phyloP scores from a whole-genome alignment of 345 rosid species.

The Populus simonii region DNA sequence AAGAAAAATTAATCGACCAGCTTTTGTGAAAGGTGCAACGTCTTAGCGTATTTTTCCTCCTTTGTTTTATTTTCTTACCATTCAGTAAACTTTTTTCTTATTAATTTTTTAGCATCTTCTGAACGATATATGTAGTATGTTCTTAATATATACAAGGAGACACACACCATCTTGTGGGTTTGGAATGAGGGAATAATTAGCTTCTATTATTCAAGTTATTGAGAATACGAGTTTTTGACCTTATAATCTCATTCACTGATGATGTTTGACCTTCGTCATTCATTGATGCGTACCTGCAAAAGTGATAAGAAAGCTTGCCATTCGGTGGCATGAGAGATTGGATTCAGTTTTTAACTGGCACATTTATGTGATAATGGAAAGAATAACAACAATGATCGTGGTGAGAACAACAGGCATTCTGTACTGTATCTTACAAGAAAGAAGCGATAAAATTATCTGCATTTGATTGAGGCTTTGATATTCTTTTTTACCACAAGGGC shows the following conservation, averaged over 20 bases:
- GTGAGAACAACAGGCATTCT: background rate
- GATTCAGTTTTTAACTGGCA: background rate
- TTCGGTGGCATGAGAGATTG: background rate
- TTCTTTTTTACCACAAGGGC: background rate
- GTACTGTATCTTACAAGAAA: background rate
- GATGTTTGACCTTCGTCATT: background rate
- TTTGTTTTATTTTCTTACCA: background rate
- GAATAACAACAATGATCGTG: background rate
- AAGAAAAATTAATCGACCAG: background rate
- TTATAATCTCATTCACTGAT: background rate
- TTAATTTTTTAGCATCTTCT: background rate
- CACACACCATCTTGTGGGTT: background rate
- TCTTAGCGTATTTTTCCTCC: background rate
- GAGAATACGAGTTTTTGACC: background rate
- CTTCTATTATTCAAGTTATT: background rate
- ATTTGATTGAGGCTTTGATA: background rate
- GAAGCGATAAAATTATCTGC: background rate
- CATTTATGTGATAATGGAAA: background rate
- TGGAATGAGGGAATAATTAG: background rate
- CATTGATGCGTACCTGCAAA: background rate
- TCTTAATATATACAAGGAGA: background rate
- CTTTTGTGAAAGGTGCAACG: background rate
- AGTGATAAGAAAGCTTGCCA: background rate
- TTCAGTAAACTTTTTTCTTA: background rate
- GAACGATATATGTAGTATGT: background rate